Conservation (phyloP, 176 grass and related monocot genomes). For the Musa itinerans region DNA sequence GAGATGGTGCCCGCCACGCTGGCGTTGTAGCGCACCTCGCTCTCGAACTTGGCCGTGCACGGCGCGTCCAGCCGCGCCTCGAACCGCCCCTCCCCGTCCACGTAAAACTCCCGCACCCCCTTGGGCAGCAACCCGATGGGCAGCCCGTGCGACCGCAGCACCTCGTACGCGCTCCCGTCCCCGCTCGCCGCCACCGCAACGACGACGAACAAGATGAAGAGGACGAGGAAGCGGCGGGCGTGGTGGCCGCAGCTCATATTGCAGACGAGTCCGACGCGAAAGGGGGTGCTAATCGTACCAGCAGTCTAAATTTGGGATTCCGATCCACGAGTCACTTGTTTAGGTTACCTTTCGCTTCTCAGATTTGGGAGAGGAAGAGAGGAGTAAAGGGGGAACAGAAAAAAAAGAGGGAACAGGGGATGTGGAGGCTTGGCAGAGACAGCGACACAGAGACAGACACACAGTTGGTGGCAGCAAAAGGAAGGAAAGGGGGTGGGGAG, state of each 20-base stretch:
- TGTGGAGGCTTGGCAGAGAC: not conserved
- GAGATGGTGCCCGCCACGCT: conserved; percentile 6
- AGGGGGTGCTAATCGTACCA: no score
- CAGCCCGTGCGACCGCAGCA: conserved; percentile 10
- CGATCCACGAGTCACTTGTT: not conserved
- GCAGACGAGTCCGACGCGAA: no score
- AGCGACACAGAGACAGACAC: not conserved
- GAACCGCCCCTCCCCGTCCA: conserved; percentile 3
- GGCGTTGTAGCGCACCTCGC: conserved; percentile 13
- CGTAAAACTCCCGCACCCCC: conserved; percentile 4
- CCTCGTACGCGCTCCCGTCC: not conserved
- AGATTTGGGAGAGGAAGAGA: not conserved
- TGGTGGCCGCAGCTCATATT: not conserved
- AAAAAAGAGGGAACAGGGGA: not conserved
- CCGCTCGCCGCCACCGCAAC: not conserved
- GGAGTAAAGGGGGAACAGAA: not conserved
- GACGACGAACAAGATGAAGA: not conserved
- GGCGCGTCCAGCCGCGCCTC: conserved; percentile 4
- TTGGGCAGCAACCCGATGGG: conserved; percentile 19
- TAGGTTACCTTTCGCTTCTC: not conserved
- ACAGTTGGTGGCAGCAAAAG: not conserved
- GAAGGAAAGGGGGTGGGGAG: not conserved
- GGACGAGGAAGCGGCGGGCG: not conserved
- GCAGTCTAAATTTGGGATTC: no score
- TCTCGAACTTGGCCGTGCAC: conserved; percentile 14